Conservation (phyloP, 257 asterid genomes). For the Ballota nigra region DNA sequence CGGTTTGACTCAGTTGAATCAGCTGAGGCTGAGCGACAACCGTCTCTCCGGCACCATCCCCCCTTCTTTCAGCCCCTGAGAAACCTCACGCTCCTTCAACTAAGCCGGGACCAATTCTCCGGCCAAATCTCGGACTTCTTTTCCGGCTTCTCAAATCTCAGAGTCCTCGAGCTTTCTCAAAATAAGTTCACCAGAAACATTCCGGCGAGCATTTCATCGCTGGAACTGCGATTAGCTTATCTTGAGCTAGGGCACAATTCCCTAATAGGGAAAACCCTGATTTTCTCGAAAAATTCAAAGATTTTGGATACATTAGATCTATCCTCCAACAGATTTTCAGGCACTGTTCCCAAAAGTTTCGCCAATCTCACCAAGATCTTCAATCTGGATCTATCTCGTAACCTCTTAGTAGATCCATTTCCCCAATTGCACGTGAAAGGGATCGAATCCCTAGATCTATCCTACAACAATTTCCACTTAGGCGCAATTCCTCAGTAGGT, state of each 20-base stretch:
- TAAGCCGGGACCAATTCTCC: slow-evolving; percentile 44
- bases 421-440: slow-evolving; percentile 66
- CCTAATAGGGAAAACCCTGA: slow-evolving; percentile 61
- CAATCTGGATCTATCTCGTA: slow-evolving; percentile 74
- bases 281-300: slow-evolving; percentile 54
- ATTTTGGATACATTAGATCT: slow-evolving; percentile 72
- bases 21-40: slow-evolving; percentile 54
- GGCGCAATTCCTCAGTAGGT: slow-evolving; percentile 74
- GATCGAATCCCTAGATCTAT: slow-evolving; percentile 75
- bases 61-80: slow-evolving; percentile 32
- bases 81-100: slow-evolving; percentile 32
- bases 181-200: slow-evolving; percentile 59
- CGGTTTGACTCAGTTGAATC: slow-evolving; percentile 34
- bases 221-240: slow-evolving; percentile 36
- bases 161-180: slow-evolving; percentile 29
- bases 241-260: slow-evolving; percentile 66
- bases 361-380: slow-evolving; percentile 76
- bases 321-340: slow-evolving; percentile 59
- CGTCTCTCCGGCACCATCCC: slow-evolving; percentile 61
- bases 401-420: slow-evolving; percentile 70
- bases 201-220: slow-evolving; percentile 44
- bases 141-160: slow-evolving; percentile 34
- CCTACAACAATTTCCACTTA: slow-evolving; percentile 66
- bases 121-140: slow-evolving; percentile 64
- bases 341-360: slow-evolving; percentile 66